Conservation (phyloP, 202 grass and related monocot species). For the Sporobolus alterniflorus region DNA sequence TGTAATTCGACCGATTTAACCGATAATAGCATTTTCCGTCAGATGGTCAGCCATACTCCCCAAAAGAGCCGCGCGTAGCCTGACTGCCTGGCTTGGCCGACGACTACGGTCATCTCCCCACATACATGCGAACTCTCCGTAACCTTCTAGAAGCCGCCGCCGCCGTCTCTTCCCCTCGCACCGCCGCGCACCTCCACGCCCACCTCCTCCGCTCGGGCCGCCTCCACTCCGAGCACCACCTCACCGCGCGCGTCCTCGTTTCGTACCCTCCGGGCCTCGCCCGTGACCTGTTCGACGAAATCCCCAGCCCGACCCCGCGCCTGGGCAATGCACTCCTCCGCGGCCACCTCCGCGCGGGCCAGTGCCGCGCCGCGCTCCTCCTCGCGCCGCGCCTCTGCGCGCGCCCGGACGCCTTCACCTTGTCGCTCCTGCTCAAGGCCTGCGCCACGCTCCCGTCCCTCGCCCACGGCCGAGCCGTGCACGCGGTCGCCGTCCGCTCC, state of each 20-base stretch:
- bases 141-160: conserved; percentile 46
- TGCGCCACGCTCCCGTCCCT: conserved; percentile 54
- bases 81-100: neutral
- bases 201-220: conserved; percentile 54
- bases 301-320: conserved; percentile 55
- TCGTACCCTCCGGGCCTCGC: conserved; percentile 39
- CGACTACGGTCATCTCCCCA: neutral
- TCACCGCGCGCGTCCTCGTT: conserved; percentile 42
- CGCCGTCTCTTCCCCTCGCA: conserved; percentile 12
- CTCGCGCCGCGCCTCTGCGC: conserved; percentile 37
- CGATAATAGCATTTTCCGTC: no score
- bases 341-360: conserved; percentile 44
- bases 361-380: conserved; percentile 44
- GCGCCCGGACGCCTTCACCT: conserved; percentile 52
- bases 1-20: no score
- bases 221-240: conserved; percentile 42
- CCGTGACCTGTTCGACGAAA: conserved; percentile 73
- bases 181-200: conserved; percentile 54
- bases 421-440: conserved; percentile 50
- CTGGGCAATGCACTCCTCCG: conserved; percentile 71
- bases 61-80: neutral
- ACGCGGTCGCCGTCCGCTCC: conserved; percentile 47
- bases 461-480: conserved; percentile 55
- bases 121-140: conserved; percentile 37
- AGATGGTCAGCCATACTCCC: no score